Evolutionary conservation across 2,329 filamentous ascomycete genomes (phyloP).

Genomic region (Clonostachys byssicola): DNA sequence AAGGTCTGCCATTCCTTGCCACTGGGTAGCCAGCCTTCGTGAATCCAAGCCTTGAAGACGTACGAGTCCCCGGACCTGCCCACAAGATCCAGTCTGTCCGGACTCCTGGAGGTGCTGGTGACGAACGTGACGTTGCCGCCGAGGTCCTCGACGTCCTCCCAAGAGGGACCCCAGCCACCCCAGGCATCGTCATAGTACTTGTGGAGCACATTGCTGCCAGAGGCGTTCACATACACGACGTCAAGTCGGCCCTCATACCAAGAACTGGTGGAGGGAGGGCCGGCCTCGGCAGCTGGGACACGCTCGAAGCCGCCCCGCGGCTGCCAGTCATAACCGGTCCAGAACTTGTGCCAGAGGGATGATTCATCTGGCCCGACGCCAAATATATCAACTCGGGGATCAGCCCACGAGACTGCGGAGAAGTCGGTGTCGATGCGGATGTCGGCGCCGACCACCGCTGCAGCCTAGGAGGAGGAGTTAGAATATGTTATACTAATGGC

Average conservation of each 20-base stretch:
- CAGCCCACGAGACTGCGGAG: neutral
- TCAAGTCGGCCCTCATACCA: slow-evolving; percentile 1
- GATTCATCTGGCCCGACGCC: neutral
- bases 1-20: neutral
- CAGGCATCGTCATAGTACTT: slow-evolving; percentile 1
- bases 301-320: neutral
- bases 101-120: neutral
- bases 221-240: neutral
- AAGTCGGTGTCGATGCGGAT: neutral
- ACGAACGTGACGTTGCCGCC: slow-evolving; percentile 1
- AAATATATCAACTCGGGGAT: neutral
- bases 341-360: slow-evolving; percentile 2
- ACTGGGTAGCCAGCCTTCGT: neutral
- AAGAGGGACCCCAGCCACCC: slow-evolving; percentile 3
- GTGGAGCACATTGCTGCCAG: neutral
- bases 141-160: slow-evolving; percentile 1
- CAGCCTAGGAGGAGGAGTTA: no score
- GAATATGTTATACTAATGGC: no score
- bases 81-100: neutral
- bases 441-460: no score
- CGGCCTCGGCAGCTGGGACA: neutral
- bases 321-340: slow-evolving; percentile 3
- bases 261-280: neutral
- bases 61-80: neutral
- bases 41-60: neutral